Conservation (phyloP, 192 early-diverging fungal genomes). For the Mortierella alpina region DNA sequence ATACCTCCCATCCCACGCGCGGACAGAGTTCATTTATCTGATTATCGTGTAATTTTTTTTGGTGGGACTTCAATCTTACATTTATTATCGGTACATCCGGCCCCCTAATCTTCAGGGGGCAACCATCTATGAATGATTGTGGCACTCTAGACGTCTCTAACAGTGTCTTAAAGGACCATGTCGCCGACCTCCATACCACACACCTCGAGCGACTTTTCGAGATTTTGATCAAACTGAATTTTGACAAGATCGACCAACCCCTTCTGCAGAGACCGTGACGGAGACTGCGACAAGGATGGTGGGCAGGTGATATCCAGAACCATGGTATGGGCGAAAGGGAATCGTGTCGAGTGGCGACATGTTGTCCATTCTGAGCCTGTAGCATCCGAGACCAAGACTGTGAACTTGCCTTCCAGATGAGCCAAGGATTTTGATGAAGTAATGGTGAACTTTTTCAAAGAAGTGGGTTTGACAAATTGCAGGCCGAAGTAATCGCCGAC, state of each 20-base stretch:
- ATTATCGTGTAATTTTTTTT: too few relatives aligned
- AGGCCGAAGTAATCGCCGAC: conserved; percentile 64
- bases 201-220: conserved; percentile 46
- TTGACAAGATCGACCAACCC: conserved; percentile 26
- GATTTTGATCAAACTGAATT: conserved; percentile 12
- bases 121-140: background rate
- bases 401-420: conserved; percentile 28
- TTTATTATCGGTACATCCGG: too few relatives aligned
- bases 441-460: conserved; percentile 18
- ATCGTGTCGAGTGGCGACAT: conserved; percentile 32
- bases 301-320: conserved; percentile 36
- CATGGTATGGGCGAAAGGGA: conserved; percentile 42
- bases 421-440: conserved; percentile 32
- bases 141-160: background rate
- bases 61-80: too few relatives aligned
- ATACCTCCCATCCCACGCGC: too few relatives aligned
- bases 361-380: conserved; percentile 6
- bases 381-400: conserved; percentile 28
- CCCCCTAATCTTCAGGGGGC: background rate
- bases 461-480: conserved; percentile 54
- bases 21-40: too few relatives aligned
- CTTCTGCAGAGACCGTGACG: background rate
- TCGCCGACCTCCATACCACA: conserved; percentile 46
- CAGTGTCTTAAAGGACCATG: conserved; percentile 21
- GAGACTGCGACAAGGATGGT: background rate